A percentile compares a stretch with the other conserved stretches of the same genome.
phyloP scores from a whole-genome alignment of 805 yeast species.

The Phaffomyces antillensis region DNA sequence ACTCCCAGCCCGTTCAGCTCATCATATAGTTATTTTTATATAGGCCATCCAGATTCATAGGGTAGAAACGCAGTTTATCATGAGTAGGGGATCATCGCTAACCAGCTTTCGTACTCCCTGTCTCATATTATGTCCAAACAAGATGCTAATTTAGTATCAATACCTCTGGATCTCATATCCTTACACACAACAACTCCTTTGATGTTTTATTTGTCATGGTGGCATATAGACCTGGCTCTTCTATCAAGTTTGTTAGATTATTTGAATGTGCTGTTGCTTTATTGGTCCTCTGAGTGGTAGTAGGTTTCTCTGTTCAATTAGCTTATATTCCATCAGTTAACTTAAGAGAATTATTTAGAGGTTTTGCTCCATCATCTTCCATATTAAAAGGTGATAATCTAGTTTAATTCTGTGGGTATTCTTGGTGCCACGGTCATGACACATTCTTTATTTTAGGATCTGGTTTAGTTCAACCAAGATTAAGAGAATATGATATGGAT shows the following conservation, averaged over 20 bases:
- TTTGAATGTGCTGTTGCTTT: slow-evolving; percentile 72
- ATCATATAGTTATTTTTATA: too few species aligned
- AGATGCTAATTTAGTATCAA: too few species aligned
- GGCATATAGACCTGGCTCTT: slow-evolving; percentile 74
- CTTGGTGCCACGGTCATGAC: slow-evolving; percentile 96
- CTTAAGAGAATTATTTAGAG: slow-evolving; percentile 47
- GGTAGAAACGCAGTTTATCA: too few species aligned
- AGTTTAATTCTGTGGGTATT: slow-evolving; percentile 70
- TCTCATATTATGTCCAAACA: too few species aligned
- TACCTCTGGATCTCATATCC: too few species aligned
- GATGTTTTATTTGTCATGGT: slow-evolving; percentile 77
- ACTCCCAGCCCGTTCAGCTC: too few species aligned
- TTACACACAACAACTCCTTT: slow-evolving; percentile 15
- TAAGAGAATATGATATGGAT: slow-evolving; percentile 63
- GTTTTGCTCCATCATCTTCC: slow-evolving; percentile 58
- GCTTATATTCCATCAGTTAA: slow-evolving; percentile 41
- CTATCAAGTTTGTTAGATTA: slow-evolving; percentile 59
- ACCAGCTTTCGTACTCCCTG: too few species aligned
- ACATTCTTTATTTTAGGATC: slow-evolving; percentile 82
- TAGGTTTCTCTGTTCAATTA: slow-evolving; percentile 72
- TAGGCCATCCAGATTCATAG: too few species aligned
- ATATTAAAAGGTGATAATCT: slow-evolving; percentile 56
- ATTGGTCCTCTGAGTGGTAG: slow-evolving; percentile 66
- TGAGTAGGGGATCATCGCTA: too few species aligned
- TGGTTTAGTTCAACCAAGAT: slow-evolving; percentile 78